Evolutionary conservation across 495 filamentous ascomycete species (phyloP).

Genomic region (Aspergillus egyptiacus): DNA sequence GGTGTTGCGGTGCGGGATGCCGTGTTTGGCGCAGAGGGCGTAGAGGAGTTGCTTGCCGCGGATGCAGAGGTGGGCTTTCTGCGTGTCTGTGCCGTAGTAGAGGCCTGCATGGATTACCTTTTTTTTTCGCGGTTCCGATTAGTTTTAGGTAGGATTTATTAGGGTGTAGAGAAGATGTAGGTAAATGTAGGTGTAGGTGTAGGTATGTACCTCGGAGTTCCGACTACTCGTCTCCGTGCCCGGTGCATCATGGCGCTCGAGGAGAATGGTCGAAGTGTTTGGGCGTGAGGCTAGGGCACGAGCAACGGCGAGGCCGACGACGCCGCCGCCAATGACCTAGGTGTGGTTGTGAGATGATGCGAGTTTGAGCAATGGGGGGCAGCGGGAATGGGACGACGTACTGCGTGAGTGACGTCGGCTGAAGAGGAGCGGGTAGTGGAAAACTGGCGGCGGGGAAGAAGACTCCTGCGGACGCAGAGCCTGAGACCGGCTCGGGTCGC

Average conservation of each 20-base stretch:
- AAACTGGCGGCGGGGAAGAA: slow-evolving; percentile 30
- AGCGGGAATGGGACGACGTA: slow-evolving; percentile 29
- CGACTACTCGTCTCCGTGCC: slow-evolving; percentile 90
- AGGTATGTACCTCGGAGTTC: slow-evolving; percentile 68
- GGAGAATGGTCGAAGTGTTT: slow-evolving; percentile 64
- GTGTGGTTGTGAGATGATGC: slow-evolving; percentile 8
- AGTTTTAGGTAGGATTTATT: background rate
- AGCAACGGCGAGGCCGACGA: slow-evolving; percentile 86
- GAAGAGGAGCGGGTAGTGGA: slow-evolving; percentile 28
- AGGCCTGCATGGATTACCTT: slow-evolving; percentile 93
- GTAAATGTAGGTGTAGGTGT: background rate
- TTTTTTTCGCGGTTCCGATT: too few relatives aligned
- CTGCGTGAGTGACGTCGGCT: slow-evolving; percentile 80
- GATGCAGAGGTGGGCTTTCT: slow-evolving; percentile 84
- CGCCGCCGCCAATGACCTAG: slow-evolving; percentile 83
- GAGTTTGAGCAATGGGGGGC: background rate
- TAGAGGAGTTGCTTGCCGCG: slow-evolving; percentile 72
- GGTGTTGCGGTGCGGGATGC: slow-evolving; percentile 64
- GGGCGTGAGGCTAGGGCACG: slow-evolving; percentile 61
- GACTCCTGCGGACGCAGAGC: slow-evolving; percentile 9
- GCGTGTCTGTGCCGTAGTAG: slow-evolving; percentile 71
- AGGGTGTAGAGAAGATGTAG: background rate
- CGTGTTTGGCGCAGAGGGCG: slow-evolving; percentile 58
- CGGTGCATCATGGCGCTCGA: slow-evolving; percentile 70
- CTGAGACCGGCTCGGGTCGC: slow-evolving; percentile 17